Evolutionary conservation across 192 early-diverging fungal genomes (phyloP).

Genomic region (Coemansia sp.): DNA sequence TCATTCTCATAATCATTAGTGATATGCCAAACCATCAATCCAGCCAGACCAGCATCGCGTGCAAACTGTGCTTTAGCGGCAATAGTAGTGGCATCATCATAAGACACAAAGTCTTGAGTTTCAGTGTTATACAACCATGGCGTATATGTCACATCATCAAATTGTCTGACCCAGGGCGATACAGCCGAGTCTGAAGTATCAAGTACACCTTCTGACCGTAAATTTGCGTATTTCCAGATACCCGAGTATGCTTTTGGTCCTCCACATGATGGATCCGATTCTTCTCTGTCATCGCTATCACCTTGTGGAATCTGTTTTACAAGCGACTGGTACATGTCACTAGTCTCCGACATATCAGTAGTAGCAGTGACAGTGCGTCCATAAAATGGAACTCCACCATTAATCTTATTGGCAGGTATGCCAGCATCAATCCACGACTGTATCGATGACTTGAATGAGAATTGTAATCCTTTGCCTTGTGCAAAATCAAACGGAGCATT

Average conservation of each 20-base stretch:
- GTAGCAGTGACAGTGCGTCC: slow-evolving; percentile 56
- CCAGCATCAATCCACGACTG: slow-evolving; percentile 60
- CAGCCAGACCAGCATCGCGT: slow-evolving; percentile 53
- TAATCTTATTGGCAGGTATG: slow-evolving; percentile 60
- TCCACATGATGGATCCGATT: slow-evolving; percentile 38
- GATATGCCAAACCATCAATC: slow-evolving; percentile 71
- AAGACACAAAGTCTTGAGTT: slow-evolving; percentile 65
- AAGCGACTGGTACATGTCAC: slow-evolving; percentile 42
- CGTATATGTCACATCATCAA: slow-evolving; percentile 60
- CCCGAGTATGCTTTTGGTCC: slow-evolving; percentile 57
- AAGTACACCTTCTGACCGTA: slow-evolving; percentile 60
- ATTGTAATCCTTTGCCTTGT: slow-evolving; percentile 30
- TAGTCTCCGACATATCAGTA: slow-evolving; percentile 21
- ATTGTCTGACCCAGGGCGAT: slow-evolving; percentile 60
- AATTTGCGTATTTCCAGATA: slow-evolving; percentile 65
- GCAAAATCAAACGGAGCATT: slow-evolving; percentile 59
- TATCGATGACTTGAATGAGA: slow-evolving; percentile 51
- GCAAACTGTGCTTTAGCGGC: slow-evolving; percentile 57
- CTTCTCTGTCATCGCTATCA: slow-evolving; percentile 56
- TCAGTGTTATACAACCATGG: slow-evolving; percentile 71
- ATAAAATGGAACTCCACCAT: slow-evolving; percentile 63
- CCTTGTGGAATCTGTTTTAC: slow-evolving; percentile 55
- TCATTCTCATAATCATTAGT: slow-evolving; percentile 65
- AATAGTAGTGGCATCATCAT: slow-evolving; percentile 58
- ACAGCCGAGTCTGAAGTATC: slow-evolving; percentile 48